Evolutionary conservation across 2,329 filamentous ascomycete genomes (phyloP).

Genomic region (Arthroderma sp.): DNA sequence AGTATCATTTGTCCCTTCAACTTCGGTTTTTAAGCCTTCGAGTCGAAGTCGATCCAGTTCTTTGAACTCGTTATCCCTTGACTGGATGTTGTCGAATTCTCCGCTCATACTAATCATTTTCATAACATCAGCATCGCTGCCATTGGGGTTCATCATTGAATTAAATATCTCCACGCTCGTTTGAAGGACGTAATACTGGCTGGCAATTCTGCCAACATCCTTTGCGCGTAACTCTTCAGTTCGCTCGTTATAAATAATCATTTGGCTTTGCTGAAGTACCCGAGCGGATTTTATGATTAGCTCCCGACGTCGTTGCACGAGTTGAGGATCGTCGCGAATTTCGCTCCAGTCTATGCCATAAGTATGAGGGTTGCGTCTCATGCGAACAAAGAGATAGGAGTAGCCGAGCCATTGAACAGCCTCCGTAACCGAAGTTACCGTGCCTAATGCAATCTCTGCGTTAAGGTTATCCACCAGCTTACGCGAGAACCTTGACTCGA

Average conservation of each 20-base stretch:
- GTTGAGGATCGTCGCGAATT: slow-evolving; percentile 69
- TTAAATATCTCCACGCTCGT: slow-evolving; percentile 95
- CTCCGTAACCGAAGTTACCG: slow-evolving; percentile 85
- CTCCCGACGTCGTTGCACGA: slow-evolving; percentile 74
- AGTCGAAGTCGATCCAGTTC: slow-evolving; percentile 66
- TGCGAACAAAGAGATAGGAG: slow-evolving; percentile 92
- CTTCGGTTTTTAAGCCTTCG: slow-evolving; percentile 61
- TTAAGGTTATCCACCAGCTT: slow-evolving; percentile 95
- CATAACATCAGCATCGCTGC: slow-evolving; percentile 81
- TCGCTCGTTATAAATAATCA: slow-evolving; percentile 95
- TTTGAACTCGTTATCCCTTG: slow-evolving; percentile 75
- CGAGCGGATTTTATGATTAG: slow-evolving; percentile 79
- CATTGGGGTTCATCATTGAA: slow-evolving; percentile 72
- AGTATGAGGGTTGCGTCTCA: slow-evolving; percentile 78
- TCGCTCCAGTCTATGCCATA: slow-evolving; percentile 96
- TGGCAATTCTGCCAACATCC: slow-evolving; percentile 90
- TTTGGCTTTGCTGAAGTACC: slow-evolving; percentile 81
- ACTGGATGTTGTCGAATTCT: slow-evolving; percentile 95
- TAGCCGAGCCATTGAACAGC: slow-evolving; percentile 97
- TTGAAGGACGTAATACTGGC: slow-evolving; percentile 91
- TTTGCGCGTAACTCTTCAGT: slow-evolving; percentile 90
- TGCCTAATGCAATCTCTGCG: slow-evolving; percentile 84
- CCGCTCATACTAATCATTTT: slow-evolving; percentile 97
- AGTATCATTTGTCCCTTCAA: slow-evolving; percentile 53
- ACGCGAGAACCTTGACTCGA: slow-evolving; percentile 89